These are phyloP conservation scores for Bryum argenteum DNA, from an alignment of 225 moss, liverwort and hornwort genomes.

Conservation along the genomic window DNA sequence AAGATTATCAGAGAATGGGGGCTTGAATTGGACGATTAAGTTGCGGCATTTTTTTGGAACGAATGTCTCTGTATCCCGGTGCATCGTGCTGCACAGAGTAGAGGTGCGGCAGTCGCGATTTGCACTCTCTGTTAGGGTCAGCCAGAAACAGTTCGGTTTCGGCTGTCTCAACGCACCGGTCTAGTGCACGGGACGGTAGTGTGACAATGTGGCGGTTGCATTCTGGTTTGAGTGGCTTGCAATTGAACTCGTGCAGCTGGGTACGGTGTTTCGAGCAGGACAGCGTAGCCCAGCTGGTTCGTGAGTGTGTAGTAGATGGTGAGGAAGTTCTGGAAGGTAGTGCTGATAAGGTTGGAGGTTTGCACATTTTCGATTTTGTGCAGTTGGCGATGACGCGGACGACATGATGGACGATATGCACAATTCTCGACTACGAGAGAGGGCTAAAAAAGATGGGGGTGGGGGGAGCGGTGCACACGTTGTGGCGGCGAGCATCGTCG, in stretches of 20 bases:
- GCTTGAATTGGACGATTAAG: not conserved
- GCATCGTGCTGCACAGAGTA: not conserved
- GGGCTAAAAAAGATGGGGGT: slow-evolving; percentile 72
- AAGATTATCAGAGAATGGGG: not conserved
- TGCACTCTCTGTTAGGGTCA: slow-evolving; percentile 9
- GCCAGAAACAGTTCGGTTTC: not conserved
- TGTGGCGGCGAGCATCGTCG: slow-evolving; percentile 45
- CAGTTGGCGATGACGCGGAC: slow-evolving; percentile 87
- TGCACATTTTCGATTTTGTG: slow-evolving; percentile 22
- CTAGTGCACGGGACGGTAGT: not conserved
- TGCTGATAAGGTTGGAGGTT: slow-evolving; percentile 24
- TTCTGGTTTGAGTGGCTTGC: not conserved
- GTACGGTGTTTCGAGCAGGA: not conserved
- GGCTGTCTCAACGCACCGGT: slow-evolving; percentile 3
- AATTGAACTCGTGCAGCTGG: not conserved
- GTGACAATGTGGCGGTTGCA: slow-evolving; percentile 20
- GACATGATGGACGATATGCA: slow-evolving; percentile 85
- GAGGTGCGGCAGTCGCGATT: not conserved
- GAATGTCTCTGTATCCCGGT: not conserved
- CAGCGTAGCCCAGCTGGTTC: not conserved
- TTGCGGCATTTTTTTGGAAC: not conserved
- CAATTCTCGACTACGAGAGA: slow-evolving; percentile 77
- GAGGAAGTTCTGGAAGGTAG: not conserved
- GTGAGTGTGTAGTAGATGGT: not conserved
- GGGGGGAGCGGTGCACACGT: slow-evolving; percentile 42